Base-by-base conservation (phyloP, 768 basidiomycete genomes). In the Fomitopsis pulvina region DNA sequence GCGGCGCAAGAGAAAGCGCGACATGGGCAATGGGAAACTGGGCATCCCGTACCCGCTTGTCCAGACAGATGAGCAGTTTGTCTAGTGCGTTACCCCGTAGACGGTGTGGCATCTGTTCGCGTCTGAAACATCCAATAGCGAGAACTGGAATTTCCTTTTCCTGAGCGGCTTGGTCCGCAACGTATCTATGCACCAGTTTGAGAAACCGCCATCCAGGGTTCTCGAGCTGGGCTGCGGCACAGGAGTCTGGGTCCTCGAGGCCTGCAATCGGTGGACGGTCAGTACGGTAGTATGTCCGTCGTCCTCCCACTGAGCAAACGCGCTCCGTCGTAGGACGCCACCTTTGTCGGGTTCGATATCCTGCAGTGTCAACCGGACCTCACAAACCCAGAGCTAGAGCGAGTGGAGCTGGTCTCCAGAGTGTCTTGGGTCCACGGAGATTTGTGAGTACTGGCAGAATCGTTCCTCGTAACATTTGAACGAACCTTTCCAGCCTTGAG, bases 151-250 rank as follows among this genome's bases (percentile, higher is more conserved):
- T 58, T 74, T 78, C 50, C 75, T 85, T 74, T 83, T 85, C 63
- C 65, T 83, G 55, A 66, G 67, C 29, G 72, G 52, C 61, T 47
- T 80, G 70, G 54, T 77, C 61, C 60, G 69, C 43, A 68, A 73
- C 18, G 58, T 83, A 27, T 80, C 85, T 0, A 70, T 80, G 51
- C 74, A 80, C 57, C 66, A 72, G 39, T 81, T 83, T 45, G 66
- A 71, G 7, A 59, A 57, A 0, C 74, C 79, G 2, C 87, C 85
- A 0, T 21, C 60, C 1, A 62, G 67, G 2, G 69, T 86, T 0
- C 75, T 90, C 10, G 85, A 87, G 58, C 65, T 90, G 8, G 87
- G 85, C 0, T 87, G 84, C 59, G 85, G 87, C 4, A 75, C 70
- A 40, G 87, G 87, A 1, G 73, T 74, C 45, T 90, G 87, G 87